Evolutionary conservation across 306 rosid genomes (phyloP).

Genomic region (Inga laurina): DNA sequence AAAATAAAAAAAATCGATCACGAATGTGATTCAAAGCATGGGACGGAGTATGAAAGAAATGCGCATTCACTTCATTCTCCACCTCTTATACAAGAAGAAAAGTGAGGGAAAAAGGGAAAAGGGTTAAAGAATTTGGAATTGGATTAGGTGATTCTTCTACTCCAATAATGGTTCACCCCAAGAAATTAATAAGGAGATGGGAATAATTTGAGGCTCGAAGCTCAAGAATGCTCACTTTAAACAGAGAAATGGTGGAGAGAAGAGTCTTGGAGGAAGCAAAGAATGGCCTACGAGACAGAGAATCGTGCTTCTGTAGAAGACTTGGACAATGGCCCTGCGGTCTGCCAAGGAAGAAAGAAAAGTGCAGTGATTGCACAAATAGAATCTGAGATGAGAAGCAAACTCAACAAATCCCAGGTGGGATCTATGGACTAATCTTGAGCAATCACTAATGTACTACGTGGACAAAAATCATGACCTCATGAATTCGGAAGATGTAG

Average conservation of each 20-base stretch:
- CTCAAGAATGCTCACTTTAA: slow-evolving; percentile 20
- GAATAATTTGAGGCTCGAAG: slow-evolving; percentile 22
- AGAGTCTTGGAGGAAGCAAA: slow-evolving; percentile 20
- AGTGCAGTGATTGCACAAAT: slow-evolving; percentile 43
- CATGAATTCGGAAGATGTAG: too few relatives aligned
- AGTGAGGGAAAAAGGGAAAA: neutral
- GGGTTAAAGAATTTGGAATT: slow-evolving; percentile 39
- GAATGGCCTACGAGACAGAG: slow-evolving; percentile 40
- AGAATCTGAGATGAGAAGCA: slow-evolving; percentile 21
- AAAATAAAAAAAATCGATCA: neutral
- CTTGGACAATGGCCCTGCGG: slow-evolving; percentile 37
- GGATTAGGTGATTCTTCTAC: slow-evolving; percentile 54
- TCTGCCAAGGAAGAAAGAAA: slow-evolving; percentile 38
- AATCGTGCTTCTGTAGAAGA: slow-evolving; percentile 33
- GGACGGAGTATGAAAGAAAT: slow-evolving; percentile 25
- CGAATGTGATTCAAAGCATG: neutral
- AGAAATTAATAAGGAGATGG: slow-evolving; percentile 24
- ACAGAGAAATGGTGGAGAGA: slow-evolving; percentile 28
- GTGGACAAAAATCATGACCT: too few relatives aligned
- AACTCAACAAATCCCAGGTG: too few relatives aligned
- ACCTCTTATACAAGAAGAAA: slow-evolving; percentile 14
- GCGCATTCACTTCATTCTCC: neutral
- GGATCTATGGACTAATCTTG: too few relatives aligned
- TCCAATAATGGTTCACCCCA: slow-evolving; percentile 39
- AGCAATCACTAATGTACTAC: too few relatives aligned